These are phyloP conservation scores for Oleoguttula mirabilis DNA, from an alignment of 495 filamentous ascomycete genomes.

Conservation along the genomic window DNA sequence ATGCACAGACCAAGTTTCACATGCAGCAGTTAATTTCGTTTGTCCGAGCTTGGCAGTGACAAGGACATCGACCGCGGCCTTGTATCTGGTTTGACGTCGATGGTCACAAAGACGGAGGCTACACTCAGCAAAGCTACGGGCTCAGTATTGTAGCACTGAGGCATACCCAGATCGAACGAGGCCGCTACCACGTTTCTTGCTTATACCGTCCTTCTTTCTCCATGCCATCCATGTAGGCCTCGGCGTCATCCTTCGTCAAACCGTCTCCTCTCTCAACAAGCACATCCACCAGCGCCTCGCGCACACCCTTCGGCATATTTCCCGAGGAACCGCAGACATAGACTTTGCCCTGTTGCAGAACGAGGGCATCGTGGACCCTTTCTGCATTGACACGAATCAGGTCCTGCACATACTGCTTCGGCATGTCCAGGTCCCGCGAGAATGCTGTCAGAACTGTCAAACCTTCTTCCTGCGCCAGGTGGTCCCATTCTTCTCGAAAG, in stretches of 20 bases:
- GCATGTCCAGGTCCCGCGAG: slow-evolving; percentile 55
- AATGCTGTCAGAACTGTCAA: slow-evolving; percentile 65
- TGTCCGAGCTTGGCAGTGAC: too few relatives aligned
- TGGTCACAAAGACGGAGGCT: too few relatives aligned
- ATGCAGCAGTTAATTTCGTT: too few relatives aligned
- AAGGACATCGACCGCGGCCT: too few relatives aligned
- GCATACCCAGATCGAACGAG: too few relatives aligned
- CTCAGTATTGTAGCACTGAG: too few relatives aligned
- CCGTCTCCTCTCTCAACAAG: slow-evolving; percentile 33
- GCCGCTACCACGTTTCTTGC: slow-evolving; percentile 73
- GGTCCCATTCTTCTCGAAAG: slow-evolving; percentile 63
- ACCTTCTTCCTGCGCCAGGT: slow-evolving; percentile 26
- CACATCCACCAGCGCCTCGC: slow-evolving; percentile 65
- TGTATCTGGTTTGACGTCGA: too few relatives aligned
- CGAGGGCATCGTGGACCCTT: slow-evolving; percentile 47
- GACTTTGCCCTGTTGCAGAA: slow-evolving; percentile 41
- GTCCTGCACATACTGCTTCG: slow-evolving; percentile 87
- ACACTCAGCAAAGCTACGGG: too few relatives aligned
- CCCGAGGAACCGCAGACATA: slow-evolving; percentile 67
- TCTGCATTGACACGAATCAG: slow-evolving; percentile 49
- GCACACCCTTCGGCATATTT: slow-evolving; percentile 79
- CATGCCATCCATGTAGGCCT: slow-evolving; percentile 46
- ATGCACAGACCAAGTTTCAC: too few relatives aligned
- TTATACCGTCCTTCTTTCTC: slow-evolving; percentile 60
- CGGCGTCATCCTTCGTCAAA: slow-evolving; percentile 38